phyloP scores from a whole-genome alignment of 108 stramenopile species.

The Epithemia pelagica region DNA sequence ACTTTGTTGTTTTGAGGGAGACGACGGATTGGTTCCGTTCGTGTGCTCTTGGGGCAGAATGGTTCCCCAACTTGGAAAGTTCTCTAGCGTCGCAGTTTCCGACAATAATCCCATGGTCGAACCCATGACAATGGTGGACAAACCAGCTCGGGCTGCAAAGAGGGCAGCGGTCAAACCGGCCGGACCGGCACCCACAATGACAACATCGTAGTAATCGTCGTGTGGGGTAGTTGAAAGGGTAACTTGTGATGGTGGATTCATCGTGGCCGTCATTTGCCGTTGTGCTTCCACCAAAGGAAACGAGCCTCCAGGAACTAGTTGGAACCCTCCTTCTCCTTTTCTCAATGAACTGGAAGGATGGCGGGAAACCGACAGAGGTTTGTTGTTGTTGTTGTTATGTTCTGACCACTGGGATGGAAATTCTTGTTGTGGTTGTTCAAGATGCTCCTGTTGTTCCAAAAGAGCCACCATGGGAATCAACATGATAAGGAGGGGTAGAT shows the following conservation, averaged over 20 bases:
- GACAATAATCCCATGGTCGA: conserved; percentile 28
- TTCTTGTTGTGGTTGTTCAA: background rate
- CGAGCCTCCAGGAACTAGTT: too few relatives aligned
- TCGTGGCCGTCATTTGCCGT: too few relatives aligned
- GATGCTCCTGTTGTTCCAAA: background rate
- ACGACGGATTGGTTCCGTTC: background rate
- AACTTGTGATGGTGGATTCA: too few relatives aligned
- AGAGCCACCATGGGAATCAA: background rate
- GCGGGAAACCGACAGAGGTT: too few relatives aligned
- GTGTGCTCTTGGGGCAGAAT: too few relatives aligned
- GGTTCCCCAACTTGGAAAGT: conserved; percentile 33
- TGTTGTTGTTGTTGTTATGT: too few relatives aligned
- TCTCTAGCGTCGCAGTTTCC: conserved; percentile 40
- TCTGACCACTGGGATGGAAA: too few relatives aligned
- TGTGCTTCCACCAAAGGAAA: too few relatives aligned
- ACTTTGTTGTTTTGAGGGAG: background rate
- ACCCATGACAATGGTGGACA: conserved; percentile 49
- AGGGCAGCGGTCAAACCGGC: conserved; percentile 52
- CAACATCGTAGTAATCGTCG: conserved; percentile 20
- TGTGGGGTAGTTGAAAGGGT: background rate
- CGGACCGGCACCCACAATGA: conserved; percentile 52
- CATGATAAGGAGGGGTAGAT: background rate
- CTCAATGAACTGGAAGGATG: too few relatives aligned
- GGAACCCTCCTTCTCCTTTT: too few relatives aligned
- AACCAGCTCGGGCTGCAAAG: conserved; percentile 46